phyloP scores from a whole-genome alignment of 306 rosid genomes.

The Geum urbanum region DNA sequence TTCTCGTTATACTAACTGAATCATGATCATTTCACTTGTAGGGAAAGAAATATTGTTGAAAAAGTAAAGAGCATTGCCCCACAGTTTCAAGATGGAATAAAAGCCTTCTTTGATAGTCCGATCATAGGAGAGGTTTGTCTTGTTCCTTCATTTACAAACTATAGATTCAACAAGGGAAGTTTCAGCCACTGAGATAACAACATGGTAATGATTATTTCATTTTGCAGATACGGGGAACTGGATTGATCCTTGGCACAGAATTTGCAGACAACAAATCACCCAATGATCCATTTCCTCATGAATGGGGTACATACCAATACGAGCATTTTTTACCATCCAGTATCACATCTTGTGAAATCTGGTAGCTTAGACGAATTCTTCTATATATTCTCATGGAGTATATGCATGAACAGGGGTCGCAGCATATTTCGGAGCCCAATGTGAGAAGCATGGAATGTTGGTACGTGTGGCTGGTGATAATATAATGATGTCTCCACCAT shows the following conservation, averaged over 20 bases:
- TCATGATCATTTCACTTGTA: slow-evolving; percentile 22
- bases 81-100: slow-evolving; percentile 79
- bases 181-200: neutral
- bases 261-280: slow-evolving; percentile 88
- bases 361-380: neutral
- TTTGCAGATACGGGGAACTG: slow-evolving; percentile 84
- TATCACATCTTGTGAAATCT: neutral
- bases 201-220: slow-evolving; percentile 14
- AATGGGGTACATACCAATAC: slow-evolving; percentile 67
- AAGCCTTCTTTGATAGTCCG: slow-evolving; percentile 72
- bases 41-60: slow-evolving; percentile 77
- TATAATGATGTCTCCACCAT: slow-evolving; percentile 89
- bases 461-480: slow-evolving; percentile 75
- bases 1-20: neutral
- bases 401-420: slow-evolving; percentile 48
- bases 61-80: slow-evolving; percentile 53
- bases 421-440: slow-evolving; percentile 79
- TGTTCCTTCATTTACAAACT: slow-evolving; percentile 14
- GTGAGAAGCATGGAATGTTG: slow-evolving; percentile 74
- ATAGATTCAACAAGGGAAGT: slow-evolving; percentile 15
- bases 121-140: slow-evolving; percentile 80
- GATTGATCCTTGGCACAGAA: slow-evolving; percentile 73
- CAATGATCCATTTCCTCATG: slow-evolving; percentile 75
- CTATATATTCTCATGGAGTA: neutral
- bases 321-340: neutral